Evolutionary conservation across 257 asterid species (phyloP).

Genomic region (Echium plantagineum): DNA sequence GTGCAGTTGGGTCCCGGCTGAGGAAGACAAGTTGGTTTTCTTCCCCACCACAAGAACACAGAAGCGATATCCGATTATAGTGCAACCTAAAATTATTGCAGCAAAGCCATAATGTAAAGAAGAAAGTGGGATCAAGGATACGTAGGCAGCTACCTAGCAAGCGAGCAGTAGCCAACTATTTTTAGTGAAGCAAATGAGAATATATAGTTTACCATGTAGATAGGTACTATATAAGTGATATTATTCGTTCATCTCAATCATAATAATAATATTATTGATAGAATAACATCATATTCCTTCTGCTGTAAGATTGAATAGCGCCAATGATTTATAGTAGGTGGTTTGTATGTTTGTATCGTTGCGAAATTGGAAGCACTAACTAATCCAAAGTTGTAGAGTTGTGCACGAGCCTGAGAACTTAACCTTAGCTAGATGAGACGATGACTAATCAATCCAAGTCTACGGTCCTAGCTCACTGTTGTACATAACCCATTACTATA

Average conservation of each 20-base stretch:
- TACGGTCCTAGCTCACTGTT: too few species aligned
- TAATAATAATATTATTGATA: background rate
- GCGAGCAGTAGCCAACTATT: slow-evolving; percentile 13
- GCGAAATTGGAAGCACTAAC: too few species aligned
- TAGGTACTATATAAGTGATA: background rate
- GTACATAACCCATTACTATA: too few species aligned
- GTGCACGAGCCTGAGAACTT: too few species aligned
- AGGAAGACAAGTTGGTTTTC: slow-evolving; percentile 73
- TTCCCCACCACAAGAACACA: slow-evolving; percentile 84
- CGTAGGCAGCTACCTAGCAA: slow-evolving; percentile 11
- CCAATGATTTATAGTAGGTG: too few species aligned
- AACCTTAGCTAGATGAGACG: too few species aligned
- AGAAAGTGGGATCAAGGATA: slow-evolving; percentile 5
- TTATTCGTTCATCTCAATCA: background rate
- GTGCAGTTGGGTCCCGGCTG: slow-evolving; percentile 76
- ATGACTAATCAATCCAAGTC: too few species aligned
- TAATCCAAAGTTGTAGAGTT: too few species aligned
- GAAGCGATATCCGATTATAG: slow-evolving; percentile 65
- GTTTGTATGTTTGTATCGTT: too few species aligned
- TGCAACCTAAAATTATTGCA: slow-evolving; percentile 28
- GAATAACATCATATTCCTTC: too few species aligned
- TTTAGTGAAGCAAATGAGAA: background rate
- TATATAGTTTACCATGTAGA: slow-evolving; percentile 10
- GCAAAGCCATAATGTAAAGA: slow-evolving; percentile 12
- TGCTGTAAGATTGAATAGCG: too few species aligned